These are phyloP conservation scores for Incumbomyces lentus DNA, from an alignment of 2,329 filamentous ascomycete species.

Conservation along the genomic window DNA sequence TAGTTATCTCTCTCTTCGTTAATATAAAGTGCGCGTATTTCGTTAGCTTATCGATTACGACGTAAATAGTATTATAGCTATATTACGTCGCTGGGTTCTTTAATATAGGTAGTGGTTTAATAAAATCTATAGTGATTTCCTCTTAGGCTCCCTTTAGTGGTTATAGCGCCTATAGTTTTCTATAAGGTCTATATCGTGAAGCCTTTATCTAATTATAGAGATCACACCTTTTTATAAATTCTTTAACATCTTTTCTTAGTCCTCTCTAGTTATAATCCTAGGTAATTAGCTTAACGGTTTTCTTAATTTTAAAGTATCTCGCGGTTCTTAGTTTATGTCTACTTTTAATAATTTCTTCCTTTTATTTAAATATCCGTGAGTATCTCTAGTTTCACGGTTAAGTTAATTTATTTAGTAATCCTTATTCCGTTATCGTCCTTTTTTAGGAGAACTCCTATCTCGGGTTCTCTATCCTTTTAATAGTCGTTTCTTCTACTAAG, in stretches of 20 bases:
- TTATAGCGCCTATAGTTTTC: conserved; percentile 6
- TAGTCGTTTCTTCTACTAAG: conserved; percentile 10
- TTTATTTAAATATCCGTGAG: conserved; percentile 2
- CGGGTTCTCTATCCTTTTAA: conserved; percentile 4
- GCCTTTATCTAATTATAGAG: conserved; percentile 9
- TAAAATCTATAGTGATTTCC: too few relatives aligned
- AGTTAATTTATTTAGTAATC: background rate
- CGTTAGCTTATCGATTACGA: conserved; percentile 7
- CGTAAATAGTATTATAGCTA: conserved; percentile 10
- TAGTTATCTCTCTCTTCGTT: conserved; percentile 1
- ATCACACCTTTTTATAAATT: conserved; percentile 10
- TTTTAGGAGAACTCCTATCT: conserved; percentile 3
- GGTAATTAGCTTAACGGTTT: conserved; percentile 7
- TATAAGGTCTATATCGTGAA: conserved; percentile 9
- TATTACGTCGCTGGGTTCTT: too few relatives aligned
- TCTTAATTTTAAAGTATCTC: conserved; percentile 7
- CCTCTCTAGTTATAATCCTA: conserved; percentile 5
- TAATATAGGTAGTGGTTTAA: too few relatives aligned
- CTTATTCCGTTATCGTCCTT: too few relatives aligned
- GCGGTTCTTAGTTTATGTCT: conserved; percentile 3
- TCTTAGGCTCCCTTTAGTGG: conserved; percentile 18
- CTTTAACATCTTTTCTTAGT: conserved; percentile 7
- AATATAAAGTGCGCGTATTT: conserved; percentile 6
- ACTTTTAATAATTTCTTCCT: conserved; percentile 5
- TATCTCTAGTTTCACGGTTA: background rate